phyloP scores from a whole-genome alignment of 1,139 yeast genomes.

The Candida sanyaensis region DNA sequence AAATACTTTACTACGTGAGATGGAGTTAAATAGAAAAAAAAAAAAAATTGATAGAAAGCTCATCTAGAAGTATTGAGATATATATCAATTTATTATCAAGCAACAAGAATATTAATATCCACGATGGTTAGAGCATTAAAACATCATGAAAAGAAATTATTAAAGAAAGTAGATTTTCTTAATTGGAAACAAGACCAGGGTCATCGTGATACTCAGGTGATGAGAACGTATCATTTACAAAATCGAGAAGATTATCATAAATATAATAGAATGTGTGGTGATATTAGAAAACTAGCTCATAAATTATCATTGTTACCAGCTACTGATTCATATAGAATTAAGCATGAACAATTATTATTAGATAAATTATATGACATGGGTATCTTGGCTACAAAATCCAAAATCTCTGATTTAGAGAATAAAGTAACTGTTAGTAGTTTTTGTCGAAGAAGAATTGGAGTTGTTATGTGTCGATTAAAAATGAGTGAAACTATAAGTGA shows the following conservation, averaged over 20 bases:
- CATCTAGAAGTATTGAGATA: neutral
- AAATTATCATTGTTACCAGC: constrained; percentile 83
- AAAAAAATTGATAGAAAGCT: neutral
- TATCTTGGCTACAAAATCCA: constrained; percentile 76
- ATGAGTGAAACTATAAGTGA: constrained; percentile 92
- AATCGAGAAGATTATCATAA: constrained; percentile 95
- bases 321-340: constrained; percentile 78
- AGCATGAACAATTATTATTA: constrained; percentile 82
- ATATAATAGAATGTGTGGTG: constrained; percentile 91
- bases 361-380: constrained; percentile 92
- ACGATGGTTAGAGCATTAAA: constrained; percentile 88
- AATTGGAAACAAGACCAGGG: constrained; percentile 98
- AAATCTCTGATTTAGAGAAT: constrained; percentile 90
- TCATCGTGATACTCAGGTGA: constrained; percentile 92
- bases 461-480: constrained; percentile 90
- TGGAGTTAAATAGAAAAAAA: neutral
- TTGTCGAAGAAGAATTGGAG: constrained; percentile 90
- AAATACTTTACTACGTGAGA: neutral
- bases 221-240: constrained; percentile 91
- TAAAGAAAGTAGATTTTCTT: constrained; percentile 93
- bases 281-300: constrained; percentile 82
- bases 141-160: constrained; percentile 91
- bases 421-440: constrained; percentile 89
- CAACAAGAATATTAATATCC: neutral
- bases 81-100: neutral